Evolutionary conservation across 345 rosid genomes (phyloP), one percentile per base, ranked within the genome.

Genomic region (Pistacia integerrima): DNA sequence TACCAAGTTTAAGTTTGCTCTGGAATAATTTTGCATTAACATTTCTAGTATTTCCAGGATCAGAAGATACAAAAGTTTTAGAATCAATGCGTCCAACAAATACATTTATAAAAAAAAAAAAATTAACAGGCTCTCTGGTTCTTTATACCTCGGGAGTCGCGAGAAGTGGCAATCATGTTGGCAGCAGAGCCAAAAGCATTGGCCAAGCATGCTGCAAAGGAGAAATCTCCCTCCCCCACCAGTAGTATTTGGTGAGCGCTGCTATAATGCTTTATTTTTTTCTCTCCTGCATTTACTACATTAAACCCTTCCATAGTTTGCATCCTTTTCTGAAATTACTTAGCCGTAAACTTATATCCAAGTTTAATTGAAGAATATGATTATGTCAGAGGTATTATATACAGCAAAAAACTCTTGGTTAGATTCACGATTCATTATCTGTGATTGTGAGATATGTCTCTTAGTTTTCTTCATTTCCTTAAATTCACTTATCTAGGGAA

Each of bases 151-250:
- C 52, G 11, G 28, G 80, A 81, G 87, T 91, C 83, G 0, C 85
- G 79, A 28, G 91, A 74, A 44, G 90, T 90, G 1, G 92, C 84
- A 2, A 80, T 85, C 11, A 87, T 78, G 76, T 86, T 90, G 12
- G 64, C 3, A n/a, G 89, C 84, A 13, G 87, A 86, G 49, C 88
- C 85, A 58, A 90, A 88, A 14, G 86, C 83, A 22, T 17, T 78
- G 48, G 84, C 94, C 70, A 90, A 82, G 83, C 81, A 86, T 35
- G 67, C 73, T 4, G 89, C 74, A 67, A 88, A 90, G 1, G 91
- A 88, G 74, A 90, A 91, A 79, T 82, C 87, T 2, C 93, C 93
- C 72, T 92, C 91, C 3, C 92, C 90, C 2, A 90, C 88, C 14
- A 88, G 57, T 52, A 88, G 83, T 59, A 88, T 80, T 38, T 79